These are phyloP conservation scores for Trametes sp. DNA, from an alignment of 1,284 basidiomycete genomes.

Conservation along the genomic window DNA sequence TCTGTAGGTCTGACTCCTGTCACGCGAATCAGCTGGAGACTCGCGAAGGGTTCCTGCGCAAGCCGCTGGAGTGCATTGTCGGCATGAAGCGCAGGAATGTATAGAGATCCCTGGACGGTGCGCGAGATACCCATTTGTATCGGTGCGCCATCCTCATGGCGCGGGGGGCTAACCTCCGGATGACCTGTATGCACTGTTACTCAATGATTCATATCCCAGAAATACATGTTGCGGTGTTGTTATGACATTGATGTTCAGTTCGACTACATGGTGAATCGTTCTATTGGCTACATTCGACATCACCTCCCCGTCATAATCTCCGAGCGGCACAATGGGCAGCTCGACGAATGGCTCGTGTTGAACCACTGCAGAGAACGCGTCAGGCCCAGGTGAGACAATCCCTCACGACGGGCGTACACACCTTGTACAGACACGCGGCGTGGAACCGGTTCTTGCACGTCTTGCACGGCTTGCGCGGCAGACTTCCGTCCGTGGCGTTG, in stretches of 20 bases:
- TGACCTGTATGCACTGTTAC: neutral
- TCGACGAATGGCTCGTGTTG: constrained; percentile 87
- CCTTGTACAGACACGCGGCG: constrained; percentile 91
- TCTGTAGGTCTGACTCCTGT: constrained; percentile 1
- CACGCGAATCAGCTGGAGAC: constrained; percentile 60
- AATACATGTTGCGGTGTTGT: neutral
- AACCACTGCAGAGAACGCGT: constrained; percentile 74
- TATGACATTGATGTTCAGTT: neutral
- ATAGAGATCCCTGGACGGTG: constrained; percentile 12
- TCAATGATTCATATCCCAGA: neutral
- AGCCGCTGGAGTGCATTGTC: constrained; percentile 71
- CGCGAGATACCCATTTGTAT: neutral
- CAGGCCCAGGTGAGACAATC: neutral
- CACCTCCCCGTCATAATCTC: constrained; percentile 58
- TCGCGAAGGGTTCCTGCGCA: constrained; percentile 81
- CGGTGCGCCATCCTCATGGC: neutral
- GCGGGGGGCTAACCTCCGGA: too few relatives aligned
- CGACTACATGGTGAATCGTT: neutral
- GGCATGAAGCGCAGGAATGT: constrained; percentile 66
- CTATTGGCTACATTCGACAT: constrained; percentile 13
- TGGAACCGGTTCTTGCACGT: constrained; percentile 98
- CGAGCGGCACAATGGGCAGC: constrained; percentile 91
- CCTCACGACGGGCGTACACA: constrained; percentile 37
- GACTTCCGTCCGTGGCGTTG: constrained; percentile 86
- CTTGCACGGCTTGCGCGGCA: constrained; percentile 93